Evolutionary conservation across 1,284 basidiomycete species (phyloP), one percentile per base, ranked within the genome.

Genomic region (Trichosporon ovoides): DNA sequence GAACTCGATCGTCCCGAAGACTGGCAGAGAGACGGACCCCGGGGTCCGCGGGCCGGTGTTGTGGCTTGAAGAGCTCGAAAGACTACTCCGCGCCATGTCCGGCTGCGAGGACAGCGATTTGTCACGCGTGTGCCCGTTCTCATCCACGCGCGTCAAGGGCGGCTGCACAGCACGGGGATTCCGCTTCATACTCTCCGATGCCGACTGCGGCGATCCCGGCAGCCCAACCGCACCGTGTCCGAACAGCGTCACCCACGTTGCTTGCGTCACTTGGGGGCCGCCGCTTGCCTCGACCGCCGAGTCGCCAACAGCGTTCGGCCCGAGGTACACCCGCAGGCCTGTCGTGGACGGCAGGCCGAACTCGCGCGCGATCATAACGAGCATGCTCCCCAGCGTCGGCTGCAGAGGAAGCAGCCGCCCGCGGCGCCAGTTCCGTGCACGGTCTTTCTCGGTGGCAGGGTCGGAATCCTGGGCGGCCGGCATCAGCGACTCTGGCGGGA

Each of bases 1-100:
- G 58, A 78, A 78, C 53, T 77, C 75, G 31, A 78, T 73, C 3
- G 71, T 69, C 6, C 72, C 75, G 11, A 77, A 68, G 3, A 75
- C 63, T 0, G 69, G 66, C 13, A 46, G 38, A 12, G 40, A 38
- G 2, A 57, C 18, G 6, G 68, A 70, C 6, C 61, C 59, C 0
- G 69, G 69, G 3, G 68, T 68, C 2, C 22, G 58, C 7, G 58
- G 64, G 53, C n/a, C n/a, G n/a, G 22, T 66, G 55, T 38, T 67
- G 38, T 35, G 56, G 31, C 58, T 54, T 2, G 67, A 57, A 1
- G 62, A 58, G 46, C 64, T 55, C 36, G 61, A 58, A 48, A 56
- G 54, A 37, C 56, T 52, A 34, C 65, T 53, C 40, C 54, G 50
- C 7, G 40, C 48, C 19, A 40, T 31, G 20, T 43, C 43, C 14